Evolutionary conservation across 1,139 yeast species (phyloP), one percentile per base, ranked within the genome.

Genomic region (Hyphopichia pseudoburtonii): DNA sequence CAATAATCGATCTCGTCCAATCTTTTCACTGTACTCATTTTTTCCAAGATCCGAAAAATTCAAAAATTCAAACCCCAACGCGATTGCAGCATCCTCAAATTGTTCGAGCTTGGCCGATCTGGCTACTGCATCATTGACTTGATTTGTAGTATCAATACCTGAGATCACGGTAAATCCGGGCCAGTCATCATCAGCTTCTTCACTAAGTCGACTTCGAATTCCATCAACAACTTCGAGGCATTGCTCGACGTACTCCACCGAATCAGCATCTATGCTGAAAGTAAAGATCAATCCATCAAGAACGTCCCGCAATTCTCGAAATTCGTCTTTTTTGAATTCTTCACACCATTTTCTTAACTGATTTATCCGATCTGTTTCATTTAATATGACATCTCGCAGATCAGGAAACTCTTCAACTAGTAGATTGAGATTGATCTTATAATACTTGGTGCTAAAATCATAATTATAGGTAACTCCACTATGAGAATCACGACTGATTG

Each of bases 361-460:
- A 4, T 40, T 41, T 3, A 48, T 15, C 25, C 45, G 43, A 3
- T 33, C 41, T 3, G 28, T 30, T 2, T 21, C 19, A 3, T 36
- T 27, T 1, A 15, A 31, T 11, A 25, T 34, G 10, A 25, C 34
- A 3, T 25, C 27, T 31, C 60, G 38, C 9, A 41, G 30, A 14
- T 60, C 63, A 0, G 71, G 69, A 38, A 47, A 68, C 44, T 70
- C 76, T 39, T 71, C 77, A 1, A 71, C 51, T 34, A 71, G 47
- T 11, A 70, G 40, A 33, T 57, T 66, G 30, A 69, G 44, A 14
- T 58, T 45, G 34, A 56, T 44, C 0, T 46, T 17, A 41, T 59
- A 69, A 51, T 71, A 71, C 36, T 64, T 66, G 5, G 72, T 68
- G 21, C 41, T 34, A 6, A 70, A 34, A 4, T 45, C 38, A 5